Percentiles rank a stretch among this genome's conserved stretches.
These are phyloP conservation scores for Botrytis byssoidea DNA, from an alignment of 2,329 filamentous ascomycete species.

Conservation along the genomic window DNA sequence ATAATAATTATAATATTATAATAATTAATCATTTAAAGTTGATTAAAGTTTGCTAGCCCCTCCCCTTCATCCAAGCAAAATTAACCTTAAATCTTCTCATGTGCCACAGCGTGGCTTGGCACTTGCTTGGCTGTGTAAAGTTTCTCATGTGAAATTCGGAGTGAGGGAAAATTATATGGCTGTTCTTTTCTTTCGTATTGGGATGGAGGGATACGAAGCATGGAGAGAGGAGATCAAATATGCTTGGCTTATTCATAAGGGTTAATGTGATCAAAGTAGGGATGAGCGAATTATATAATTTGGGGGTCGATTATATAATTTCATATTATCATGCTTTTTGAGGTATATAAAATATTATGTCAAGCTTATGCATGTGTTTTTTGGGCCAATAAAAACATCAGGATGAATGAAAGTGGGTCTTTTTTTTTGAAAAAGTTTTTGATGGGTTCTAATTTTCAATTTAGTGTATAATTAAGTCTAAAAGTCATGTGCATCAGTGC, in stretches of 20 bases:
- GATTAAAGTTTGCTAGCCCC: conserved; percentile 4
- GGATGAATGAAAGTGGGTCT: too few species aligned
- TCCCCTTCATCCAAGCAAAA: conserved; percentile 8
- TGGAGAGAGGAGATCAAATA: not conserved
- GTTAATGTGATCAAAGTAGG: not conserved
- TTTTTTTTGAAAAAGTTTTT: too few species aligned
- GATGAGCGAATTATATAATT: too few species aligned
- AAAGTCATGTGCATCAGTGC: too few species aligned
- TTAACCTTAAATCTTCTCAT: conserved; percentile 15
- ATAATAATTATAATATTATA: not conserved
- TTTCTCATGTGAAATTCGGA: not conserved
- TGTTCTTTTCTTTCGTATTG: too few species aligned
- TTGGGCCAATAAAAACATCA: too few species aligned
- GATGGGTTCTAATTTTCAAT: too few species aligned
- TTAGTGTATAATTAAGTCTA: too few species aligned
- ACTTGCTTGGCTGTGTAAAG: not conserved
- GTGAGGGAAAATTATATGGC: not conserved
- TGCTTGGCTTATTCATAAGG: not conserved
- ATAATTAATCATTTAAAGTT: not conserved
- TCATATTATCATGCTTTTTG: too few species aligned
- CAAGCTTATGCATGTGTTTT: too few species aligned
- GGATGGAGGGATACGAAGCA: not conserved
- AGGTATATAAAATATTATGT: too few species aligned
- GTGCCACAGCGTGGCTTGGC: conserved; percentile 10
- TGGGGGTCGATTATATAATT: too few species aligned